Percentiles rank a stretch among this genome's conserved stretches.
phyloP scores from a whole-genome alignment of 495 filamentous ascomycete genomes.

The Clohesyomyces aquaticus region DNA sequence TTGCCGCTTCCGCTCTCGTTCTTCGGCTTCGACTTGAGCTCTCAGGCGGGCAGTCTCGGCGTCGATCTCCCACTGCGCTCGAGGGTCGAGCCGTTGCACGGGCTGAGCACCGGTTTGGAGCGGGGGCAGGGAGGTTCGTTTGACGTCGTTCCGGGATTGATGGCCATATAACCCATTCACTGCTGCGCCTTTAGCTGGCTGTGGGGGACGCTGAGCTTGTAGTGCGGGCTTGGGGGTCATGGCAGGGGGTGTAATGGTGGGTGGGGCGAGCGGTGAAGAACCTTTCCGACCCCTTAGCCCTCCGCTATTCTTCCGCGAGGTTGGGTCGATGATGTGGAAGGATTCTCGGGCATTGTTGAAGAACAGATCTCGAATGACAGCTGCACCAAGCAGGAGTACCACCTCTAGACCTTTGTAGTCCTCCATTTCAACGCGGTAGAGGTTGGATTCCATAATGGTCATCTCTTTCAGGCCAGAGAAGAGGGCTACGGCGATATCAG shows the following conservation, averaged over 20 bases:
- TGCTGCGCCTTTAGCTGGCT: slow-evolving; percentile 29
- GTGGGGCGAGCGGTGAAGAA: slow-evolving; percentile 26
- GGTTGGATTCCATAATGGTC: slow-evolving; percentile 90
- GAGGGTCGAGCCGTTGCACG: slow-evolving; percentile 52
- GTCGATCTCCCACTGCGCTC: slow-evolving; percentile 62
- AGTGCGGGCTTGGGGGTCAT: slow-evolving; percentile 26
- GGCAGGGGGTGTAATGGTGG: slow-evolving; percentile 30
- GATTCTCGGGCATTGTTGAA: slow-evolving; percentile 67
- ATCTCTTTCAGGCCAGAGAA: slow-evolving; percentile 71
- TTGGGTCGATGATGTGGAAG: slow-evolving; percentile 72
- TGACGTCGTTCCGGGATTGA: slow-evolving; percentile 29
- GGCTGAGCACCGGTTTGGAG: slow-evolving; percentile 38
- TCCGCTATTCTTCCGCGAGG: slow-evolving; percentile 40
- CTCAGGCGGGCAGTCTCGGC: slow-evolving; percentile 65
- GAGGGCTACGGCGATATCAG: slow-evolving; percentile 88
- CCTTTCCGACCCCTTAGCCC: slow-evolving; percentile 29
- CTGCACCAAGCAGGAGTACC: slow-evolving; percentile 77
- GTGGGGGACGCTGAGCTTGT: slow-evolving; percentile 13
- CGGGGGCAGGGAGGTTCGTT: slow-evolving; percentile 40
- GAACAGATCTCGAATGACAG: slow-evolving; percentile 86
- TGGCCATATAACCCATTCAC: slow-evolving; percentile 28
- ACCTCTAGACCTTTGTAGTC: slow-evolving; percentile 94
- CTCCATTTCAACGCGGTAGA: slow-evolving; percentile 87
- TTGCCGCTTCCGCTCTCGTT: slow-evolving; percentile 28
- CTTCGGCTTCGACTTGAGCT: slow-evolving; percentile 73